Evolutionary conservation across 371 early-diverging fungal genomes (phyloP), one percentile per base, ranked within the genome.

Genomic region (Zychaea mexicana): DNA sequence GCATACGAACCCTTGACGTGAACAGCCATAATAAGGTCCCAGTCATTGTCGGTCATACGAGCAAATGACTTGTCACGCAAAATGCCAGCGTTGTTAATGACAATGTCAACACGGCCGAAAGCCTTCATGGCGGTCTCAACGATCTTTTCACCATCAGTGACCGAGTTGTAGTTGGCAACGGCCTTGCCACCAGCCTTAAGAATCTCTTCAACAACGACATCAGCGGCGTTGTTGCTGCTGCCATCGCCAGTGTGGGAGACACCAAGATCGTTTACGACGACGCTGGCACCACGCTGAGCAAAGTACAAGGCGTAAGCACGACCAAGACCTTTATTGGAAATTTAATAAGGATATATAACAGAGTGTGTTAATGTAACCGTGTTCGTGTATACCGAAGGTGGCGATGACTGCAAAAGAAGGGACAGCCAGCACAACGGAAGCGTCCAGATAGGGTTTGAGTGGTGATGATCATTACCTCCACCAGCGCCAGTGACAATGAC

Each of bases 51-150:
- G 2, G 94, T 90, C 94, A 98, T 97, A 65, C 94, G 87, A 52
- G 92, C 86, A 78, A 99, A 97, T 45, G 96, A 92, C 67, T 91
- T 93, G 82, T 99, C 99, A 71, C 97, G 94, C 61, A 98, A 86
- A 67, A 98, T 97, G 52, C 96, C 98, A 24, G 99, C 99, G 72
- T 98, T 98, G 84, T 98, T 98, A 80, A 99, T 90, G 52, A 99
- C 72, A 55, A 98, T 89, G 72, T 98, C 98, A 55, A 99, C 85
- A 38, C 94, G 89, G 12, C 98, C 98, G 76, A 94, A 99, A 27
- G 94, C 93, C 79, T 93, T 88, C 76, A 99, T 79, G 15, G 98
- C 98, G 8, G 97, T 94, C 61, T 95, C 94, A 28, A 99, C 93
- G 69, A 99, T 96, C 85, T 94, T 94, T 54, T 94, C 95, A 61